These are phyloP conservation scores for Knufia fluminis DNA, from an alignment of 2,329 filamentous ascomycete genomes.

Conservation along the genomic window DNA sequence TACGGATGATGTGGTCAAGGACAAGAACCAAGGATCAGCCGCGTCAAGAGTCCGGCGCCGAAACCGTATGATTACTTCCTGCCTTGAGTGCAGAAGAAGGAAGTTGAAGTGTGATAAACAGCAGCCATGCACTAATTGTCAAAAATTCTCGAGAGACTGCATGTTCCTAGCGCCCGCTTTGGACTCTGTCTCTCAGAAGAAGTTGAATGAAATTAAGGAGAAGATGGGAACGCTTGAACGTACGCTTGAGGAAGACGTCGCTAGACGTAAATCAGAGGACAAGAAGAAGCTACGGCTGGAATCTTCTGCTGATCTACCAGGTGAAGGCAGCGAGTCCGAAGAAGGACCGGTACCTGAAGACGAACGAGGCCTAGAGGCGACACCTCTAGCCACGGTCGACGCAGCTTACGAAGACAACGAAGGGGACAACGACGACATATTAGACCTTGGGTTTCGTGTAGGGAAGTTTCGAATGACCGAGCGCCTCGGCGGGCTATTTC, in stretches of 20 bases:
- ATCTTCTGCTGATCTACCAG: conserved; percentile 24
- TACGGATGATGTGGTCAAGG: not conserved
- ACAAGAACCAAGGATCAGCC: not conserved
- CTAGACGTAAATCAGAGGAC: conserved; percentile 24
- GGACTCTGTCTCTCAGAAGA: conserved; percentile 60
- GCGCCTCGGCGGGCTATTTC: conserved; percentile 61
- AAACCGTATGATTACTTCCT: conserved; percentile 60
- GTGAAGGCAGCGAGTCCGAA: conserved; percentile 48
- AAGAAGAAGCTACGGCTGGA: conserved; percentile 37
- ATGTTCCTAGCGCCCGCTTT: conserved; percentile 58
- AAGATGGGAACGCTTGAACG: conserved; percentile 64
- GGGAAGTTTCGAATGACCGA: conserved; percentile 59
- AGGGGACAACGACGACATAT: conserved; percentile 55
- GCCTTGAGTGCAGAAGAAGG: conserved; percentile 61
- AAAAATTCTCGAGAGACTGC: conserved; percentile 46
- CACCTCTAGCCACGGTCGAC: conserved; percentile 54
- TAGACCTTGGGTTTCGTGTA: conserved; percentile 62
- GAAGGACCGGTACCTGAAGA: conserved; percentile 39
- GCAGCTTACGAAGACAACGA: conserved; percentile 57
- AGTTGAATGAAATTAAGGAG: conserved; percentile 68
- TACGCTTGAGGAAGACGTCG: conserved; percentile 59
- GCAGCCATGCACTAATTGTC: conserved; percentile 57
- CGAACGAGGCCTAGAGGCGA: conserved; percentile 51
- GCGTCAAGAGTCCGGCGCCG: conserved; percentile 39
- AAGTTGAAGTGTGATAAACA: conserved; percentile 72